phyloP scores from a whole-genome alignment of 2,329 filamentous ascomycete species.

The Ambrosiella beaveri region DNA sequence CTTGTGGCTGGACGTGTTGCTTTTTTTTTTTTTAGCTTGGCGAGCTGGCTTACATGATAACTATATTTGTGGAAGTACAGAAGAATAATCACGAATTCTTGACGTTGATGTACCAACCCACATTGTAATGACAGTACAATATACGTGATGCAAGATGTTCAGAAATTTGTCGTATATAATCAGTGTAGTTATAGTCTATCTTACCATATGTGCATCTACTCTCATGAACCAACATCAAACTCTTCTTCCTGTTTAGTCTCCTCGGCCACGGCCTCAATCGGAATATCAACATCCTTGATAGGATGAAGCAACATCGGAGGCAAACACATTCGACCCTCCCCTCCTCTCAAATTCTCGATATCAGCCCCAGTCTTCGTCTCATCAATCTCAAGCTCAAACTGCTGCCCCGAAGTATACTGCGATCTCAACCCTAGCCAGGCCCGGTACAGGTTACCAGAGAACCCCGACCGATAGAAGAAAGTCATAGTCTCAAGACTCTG shows the following conservation, averaged over 20 bases:
- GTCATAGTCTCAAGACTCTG: conserved; percentile 75
- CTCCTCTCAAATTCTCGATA: conserved; percentile 39
- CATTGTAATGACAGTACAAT: neutral
- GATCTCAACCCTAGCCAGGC: conserved; percentile 74
- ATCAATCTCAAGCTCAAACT: conserved; percentile 48
- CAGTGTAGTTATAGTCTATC: neutral
- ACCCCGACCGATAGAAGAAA: conserved; percentile 84
- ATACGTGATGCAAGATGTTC: too few species aligned
- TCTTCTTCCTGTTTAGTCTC: conserved; percentile 21
- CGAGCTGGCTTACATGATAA: neutral
- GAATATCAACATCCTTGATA: conserved; percentile 56
- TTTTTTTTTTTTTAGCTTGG: neutral
- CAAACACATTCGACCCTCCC: conserved; percentile 77
- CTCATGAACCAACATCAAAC: conserved; percentile 23
- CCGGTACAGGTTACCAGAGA: conserved; percentile 64
- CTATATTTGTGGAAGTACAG: neutral
- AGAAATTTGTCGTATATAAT: too few species aligned
- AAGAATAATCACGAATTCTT: conserved; percentile 1
- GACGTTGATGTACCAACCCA: neutral
- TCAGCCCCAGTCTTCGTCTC: conserved; percentile 30
- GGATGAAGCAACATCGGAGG: conserved; percentile 83
- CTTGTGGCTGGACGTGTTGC: neutral
- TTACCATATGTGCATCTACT: neutral
- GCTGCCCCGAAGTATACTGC: conserved; percentile 61
- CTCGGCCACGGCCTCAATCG: conserved; percentile 38